A percentile compares a stretch with the other conserved stretches of the same genome.
phyloP scores from a whole-genome alignment of 495 filamentous ascomycete genomes.

The Immersiella caudata region DNA sequence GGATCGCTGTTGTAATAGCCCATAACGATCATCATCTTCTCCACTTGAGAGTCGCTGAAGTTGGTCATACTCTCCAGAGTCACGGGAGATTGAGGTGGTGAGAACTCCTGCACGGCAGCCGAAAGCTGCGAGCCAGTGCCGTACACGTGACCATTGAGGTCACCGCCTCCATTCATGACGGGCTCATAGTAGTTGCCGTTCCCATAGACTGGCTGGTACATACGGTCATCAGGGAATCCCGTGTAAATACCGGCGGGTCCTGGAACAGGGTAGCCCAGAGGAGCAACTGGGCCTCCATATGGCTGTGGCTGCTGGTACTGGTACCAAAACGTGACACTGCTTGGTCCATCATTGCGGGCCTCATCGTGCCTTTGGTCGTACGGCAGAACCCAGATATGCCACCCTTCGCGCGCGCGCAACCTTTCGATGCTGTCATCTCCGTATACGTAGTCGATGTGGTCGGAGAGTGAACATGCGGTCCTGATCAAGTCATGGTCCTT shows the following conservation, averaged over 20 bases:
- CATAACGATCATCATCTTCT: conserved; percentile 39
- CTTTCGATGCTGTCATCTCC: conserved; percentile 76
- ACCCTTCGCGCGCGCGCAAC: conserved; percentile 75
- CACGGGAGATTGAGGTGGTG: conserved; percentile 54
- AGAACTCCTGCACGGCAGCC: conserved; percentile 75
- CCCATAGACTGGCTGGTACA: conserved; percentile 32
- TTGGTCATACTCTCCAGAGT: conserved; percentile 50
- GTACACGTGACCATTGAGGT: conserved; percentile 44
- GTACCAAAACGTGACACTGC: conserved; percentile 20
- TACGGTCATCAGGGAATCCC: conserved; percentile 29
- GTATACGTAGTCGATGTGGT: conserved; percentile 67
- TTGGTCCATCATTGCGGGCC: conserved; percentile 48
- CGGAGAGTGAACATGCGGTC: conserved; percentile 69
- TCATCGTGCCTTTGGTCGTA: conserved; percentile 50
- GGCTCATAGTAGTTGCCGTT: conserved; percentile 42
- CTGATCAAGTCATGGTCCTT: conserved; percentile 72
- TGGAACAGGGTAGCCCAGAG: conserved; percentile 19
- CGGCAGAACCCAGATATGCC: conserved; percentile 79
- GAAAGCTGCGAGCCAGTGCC: conserved; percentile 63
- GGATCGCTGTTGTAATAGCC: conserved; percentile 16
- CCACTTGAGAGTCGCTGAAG: conserved; percentile 59
- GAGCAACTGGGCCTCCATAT: conserved; percentile 20
- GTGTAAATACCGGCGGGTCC: conserved; percentile 21
- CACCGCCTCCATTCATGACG: conserved; percentile 45
- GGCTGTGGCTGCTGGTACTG: conserved; percentile 20